Percentiles rank a stretch among this genome's conserved stretches.
These are phyloP conservation scores for Pyrrhoderma lamaoense DNA, from an alignment of 1,284 basidiomycete genomes.

Conservation along the genomic window DNA sequence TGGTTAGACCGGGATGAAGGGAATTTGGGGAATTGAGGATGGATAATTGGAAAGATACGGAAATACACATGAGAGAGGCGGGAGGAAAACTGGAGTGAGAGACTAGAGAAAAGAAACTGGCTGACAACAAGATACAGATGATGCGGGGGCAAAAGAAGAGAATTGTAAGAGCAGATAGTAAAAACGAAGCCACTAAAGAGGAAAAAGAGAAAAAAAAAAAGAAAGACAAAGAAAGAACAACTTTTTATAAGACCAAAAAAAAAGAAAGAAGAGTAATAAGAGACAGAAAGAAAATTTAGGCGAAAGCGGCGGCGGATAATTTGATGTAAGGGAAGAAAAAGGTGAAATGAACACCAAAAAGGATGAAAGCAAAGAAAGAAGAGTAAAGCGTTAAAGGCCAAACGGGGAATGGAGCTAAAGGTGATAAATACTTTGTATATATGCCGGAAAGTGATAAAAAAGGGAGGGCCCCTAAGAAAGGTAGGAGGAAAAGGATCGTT, in stretches of 20 bases:
- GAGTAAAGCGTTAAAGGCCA: not conserved
- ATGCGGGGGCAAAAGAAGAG: not conserved
- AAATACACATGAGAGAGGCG: conserved; percentile 24
- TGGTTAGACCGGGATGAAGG: not conserved
- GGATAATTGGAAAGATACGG: conserved; percentile 27
- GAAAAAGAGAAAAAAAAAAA: not conserved
- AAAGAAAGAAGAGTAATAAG: not conserved
- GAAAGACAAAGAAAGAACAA: not conserved
- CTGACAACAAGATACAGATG: conserved; percentile 12
- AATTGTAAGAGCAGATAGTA: too few species aligned
- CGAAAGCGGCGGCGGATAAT: not conserved
- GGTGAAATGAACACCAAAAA: not conserved
- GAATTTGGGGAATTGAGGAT: conserved; percentile 17
- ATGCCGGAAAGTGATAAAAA: not conserved
- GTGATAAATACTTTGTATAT: not conserved
- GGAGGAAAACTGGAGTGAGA: conserved; percentile 15
- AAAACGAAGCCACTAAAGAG: too few species aligned
- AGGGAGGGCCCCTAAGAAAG: not conserved
- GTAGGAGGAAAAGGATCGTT: not conserved
- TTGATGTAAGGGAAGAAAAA: not conserved
- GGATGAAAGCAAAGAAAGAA: not conserved
- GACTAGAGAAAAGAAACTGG: not conserved
- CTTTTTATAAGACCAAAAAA: too few species aligned
- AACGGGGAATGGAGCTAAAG: not conserved
- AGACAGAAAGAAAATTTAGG: not conserved